Evolutionary conservation across 192 early-diverging fungal species (phyloP), one percentile per base, ranked within the genome.

Genomic region (Entophlyctis luteolus): DNA sequence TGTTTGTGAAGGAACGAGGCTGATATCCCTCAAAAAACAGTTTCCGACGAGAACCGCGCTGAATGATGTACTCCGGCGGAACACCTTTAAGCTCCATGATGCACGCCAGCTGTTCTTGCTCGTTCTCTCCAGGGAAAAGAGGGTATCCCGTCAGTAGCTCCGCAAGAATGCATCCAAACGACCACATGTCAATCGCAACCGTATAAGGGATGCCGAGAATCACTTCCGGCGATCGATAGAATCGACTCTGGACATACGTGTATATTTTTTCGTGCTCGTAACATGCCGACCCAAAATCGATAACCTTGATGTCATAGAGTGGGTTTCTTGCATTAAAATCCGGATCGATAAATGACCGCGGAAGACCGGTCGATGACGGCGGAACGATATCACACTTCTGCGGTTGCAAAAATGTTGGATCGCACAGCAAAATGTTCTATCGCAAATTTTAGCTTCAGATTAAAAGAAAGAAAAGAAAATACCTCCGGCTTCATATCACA

Each of bases 371-470:
- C 16, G 56, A 33, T 23, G 67, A 56, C 5, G 42, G 34, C 29
- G 67, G 48, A 20, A 58, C 46, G 6, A 47, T 27, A 55, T 83
- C 81, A 29, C 62, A 45, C n/a, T 48, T 71, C n/a, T 55, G 39
- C 2, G 81, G 81, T 28, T 76, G 68, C 8, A 53, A 12, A 28
- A 74, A 60, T 27, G 79, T 80, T 33, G 88, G 87, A 54, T 89
- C 86, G 42, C 84, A 83, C 20, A 98, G 73, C 62, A 98, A 56
- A 16, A 98, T 85, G 71, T 98, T 98, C 84, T 86, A 66, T 18
- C 25, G n/a, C 38, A 47, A 2, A 18, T 18, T n/a, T 10, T 4
- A 14, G 31, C 2, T 20, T 67, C 28, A 29, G 25, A 48, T 45
- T 63, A 59, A 34, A 56, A n/a, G 34, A 16, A 33, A 10, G 5